A percentile compares a stretch with the other conserved stretches of the same genome.
These are phyloP conservation scores for Carex scoparia DNA, from an alignment of 176 grass and related monocot genomes.

Conservation along the genomic window DNA sequence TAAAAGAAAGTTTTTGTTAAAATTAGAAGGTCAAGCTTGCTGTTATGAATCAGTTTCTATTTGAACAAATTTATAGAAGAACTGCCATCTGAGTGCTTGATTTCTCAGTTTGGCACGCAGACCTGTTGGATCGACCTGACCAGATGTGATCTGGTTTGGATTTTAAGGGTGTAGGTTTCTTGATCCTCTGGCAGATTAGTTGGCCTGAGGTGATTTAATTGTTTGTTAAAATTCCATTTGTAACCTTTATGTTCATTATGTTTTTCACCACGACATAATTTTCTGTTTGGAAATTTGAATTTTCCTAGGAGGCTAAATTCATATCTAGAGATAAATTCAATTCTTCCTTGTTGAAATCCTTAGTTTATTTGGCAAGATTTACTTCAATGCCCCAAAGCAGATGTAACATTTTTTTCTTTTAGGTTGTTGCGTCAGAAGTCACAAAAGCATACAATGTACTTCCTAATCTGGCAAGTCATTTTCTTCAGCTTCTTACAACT, in stretches of 20 bases:
- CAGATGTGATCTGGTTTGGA: not conserved
- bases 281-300: not conserved
- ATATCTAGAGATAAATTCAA: not conserved
- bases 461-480: constrained; percentile 75
- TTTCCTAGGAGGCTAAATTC: not conserved
- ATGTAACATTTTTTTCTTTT: constrained; percentile 24
- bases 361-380: constrained; percentile 9
- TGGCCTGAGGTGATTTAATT: not conserved
- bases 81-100: not conserved
- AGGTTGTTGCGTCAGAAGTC: constrained; percentile 78
- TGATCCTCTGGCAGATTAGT: not conserved
- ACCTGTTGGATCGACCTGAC: not conserved
- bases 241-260: not conserved
- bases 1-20: not conserved
- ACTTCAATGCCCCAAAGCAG: not conserved
- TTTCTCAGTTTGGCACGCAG: not conserved
- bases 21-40: not conserved
- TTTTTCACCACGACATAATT: not conserved
- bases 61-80: not conserved
- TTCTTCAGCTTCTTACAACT: not conserved
- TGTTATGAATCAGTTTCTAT: not conserved
- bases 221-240: not conserved
- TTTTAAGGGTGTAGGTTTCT: not conserved
- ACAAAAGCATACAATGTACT: constrained; percentile 72
- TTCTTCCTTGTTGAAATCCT: not conserved